phyloP scores from a whole-genome alignment of 2,329 filamentous ascomycete genomes.

The Byssothecium circinans region DNA sequence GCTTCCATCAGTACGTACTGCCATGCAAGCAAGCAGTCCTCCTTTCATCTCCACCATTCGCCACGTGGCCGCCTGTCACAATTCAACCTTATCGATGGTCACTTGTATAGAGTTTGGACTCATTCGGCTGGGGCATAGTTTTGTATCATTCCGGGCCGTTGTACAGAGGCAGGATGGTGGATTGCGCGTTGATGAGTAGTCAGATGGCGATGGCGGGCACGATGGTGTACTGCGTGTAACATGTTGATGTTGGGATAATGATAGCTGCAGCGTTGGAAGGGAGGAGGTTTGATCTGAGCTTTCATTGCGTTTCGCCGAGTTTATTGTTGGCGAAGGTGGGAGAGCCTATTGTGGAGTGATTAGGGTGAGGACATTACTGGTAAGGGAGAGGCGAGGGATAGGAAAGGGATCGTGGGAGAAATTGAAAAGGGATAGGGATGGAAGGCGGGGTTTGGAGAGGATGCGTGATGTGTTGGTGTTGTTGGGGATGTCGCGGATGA shows the following conservation, averaged over 20 bases:
- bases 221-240: conserved; percentile 30
- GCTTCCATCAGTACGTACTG: neutral
- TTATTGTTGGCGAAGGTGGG: conserved; percentile 15
- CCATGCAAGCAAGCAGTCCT: neutral
- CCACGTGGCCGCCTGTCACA: neutral
- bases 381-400: neutral
- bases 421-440: conserved; percentile 16
- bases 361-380: too few relatives aligned
- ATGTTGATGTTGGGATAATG: conserved; percentile 37
- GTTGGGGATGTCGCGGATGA: conserved; percentile 16
- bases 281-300: conserved; percentile 9
- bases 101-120: too few relatives aligned
- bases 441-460: conserved; percentile 12
- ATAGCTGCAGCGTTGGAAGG: conserved; percentile 30
- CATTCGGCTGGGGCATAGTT: too few relatives aligned
- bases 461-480: conserved; percentile 21
- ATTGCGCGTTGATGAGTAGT: conserved; percentile 17
- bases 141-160: too few relatives aligned
- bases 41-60: neutral
- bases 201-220: conserved; percentile 11
- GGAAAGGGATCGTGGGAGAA: conserved; percentile 5
- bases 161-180: conserved; percentile 20
- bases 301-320: conserved; percentile 14
- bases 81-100: neutral
- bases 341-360: conserved; percentile 1